Evolutionary conservation across 1,284 basidiomycete species (phyloP).

Genomic region (Flammula alnicola): DNA sequence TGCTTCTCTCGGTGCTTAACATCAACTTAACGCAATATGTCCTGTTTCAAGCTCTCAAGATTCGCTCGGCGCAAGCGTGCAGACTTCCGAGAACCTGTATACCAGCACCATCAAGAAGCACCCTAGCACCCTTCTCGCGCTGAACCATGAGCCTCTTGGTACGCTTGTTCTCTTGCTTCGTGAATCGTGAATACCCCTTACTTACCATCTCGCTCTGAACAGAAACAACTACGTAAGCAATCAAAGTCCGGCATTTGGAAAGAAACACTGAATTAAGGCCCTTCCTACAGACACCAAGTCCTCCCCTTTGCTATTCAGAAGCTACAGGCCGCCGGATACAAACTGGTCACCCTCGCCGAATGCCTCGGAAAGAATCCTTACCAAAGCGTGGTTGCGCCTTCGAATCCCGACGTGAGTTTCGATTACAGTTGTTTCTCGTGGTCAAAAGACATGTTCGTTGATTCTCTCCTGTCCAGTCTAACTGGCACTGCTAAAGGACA

Average conservation of each 20-base stretch:
- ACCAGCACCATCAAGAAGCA: conserved; percentile 30
- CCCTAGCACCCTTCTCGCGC: conserved; percentile 37
- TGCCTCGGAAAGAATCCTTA: conserved; percentile 47
- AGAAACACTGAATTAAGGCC: not conserved
- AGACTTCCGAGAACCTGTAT: conserved; percentile 39
- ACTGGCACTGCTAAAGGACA: conserved; percentile 25
- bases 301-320: conserved; percentile 39
- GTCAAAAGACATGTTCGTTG: not conserved
- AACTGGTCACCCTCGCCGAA: conserved; percentile 50
- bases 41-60: conserved; percentile 36
- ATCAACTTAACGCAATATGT: conserved; percentile 22
- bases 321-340: conserved; percentile 38
- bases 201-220: not conserved
- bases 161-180: not conserved
- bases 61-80: conserved; percentile 34
- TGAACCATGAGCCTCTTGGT: conserved; percentile 41
- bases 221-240: conserved; percentile 35
- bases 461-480: conserved; percentile 11
- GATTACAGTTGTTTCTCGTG: not conserved
- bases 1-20: not conserved
- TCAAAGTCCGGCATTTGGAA: not conserved
- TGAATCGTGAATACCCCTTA: not conserved
- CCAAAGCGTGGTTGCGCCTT: conserved; percentile 34
- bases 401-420: conserved; percentile 30
- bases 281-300: conserved; percentile 33